Conservation (phyloP, 2,329 filamentous ascomycete species). For the Colletotrichum falcatum region DNA sequence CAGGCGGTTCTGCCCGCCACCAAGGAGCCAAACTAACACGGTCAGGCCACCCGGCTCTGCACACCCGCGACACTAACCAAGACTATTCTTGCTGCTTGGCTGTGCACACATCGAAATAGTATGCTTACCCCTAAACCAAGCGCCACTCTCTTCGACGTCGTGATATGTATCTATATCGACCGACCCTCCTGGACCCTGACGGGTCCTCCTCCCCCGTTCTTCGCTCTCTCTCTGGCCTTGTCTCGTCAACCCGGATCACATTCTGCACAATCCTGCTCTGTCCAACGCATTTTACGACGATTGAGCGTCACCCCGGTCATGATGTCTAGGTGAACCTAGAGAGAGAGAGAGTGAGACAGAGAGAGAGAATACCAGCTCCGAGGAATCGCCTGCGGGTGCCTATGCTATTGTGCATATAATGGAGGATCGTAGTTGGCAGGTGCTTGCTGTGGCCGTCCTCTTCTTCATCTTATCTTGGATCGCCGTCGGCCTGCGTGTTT, state of each 20-base stretch:
- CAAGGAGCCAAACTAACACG: neutral
- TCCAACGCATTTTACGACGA: conserved; percentile 5
- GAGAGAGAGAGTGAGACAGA: neutral
- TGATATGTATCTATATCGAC: conserved; percentile 37
- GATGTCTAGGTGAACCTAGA: conserved; percentile 22
- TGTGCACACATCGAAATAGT: conserved; percentile 27
- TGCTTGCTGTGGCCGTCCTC: conserved; percentile 46
- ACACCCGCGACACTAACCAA: conserved; percentile 12
- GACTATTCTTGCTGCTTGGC: conserved; percentile 27
- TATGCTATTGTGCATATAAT: conserved; percentile 17
- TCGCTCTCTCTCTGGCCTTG: conserved; percentile 7
- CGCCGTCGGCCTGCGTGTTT: conserved; percentile 47
- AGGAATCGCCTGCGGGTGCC: conserved; percentile 18
- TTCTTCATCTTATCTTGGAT: conserved; percentile 52
- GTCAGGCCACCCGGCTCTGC: conserved; percentile 6
- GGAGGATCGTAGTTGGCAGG: conserved; percentile 44
- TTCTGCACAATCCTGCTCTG: conserved; percentile 16
- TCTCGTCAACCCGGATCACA: conserved; percentile 24
- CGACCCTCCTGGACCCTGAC: conserved; percentile 27
- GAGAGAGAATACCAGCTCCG: neutral
- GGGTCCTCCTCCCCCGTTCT: neutral
- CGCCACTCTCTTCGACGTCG: neutral
- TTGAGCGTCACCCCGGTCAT: conserved; percentile 22
- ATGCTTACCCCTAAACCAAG: conserved; percentile 32
- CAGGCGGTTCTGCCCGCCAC: conserved; percentile 9